Evolutionary conservation across 768 basidiomycete species (phyloP), one percentile per base, ranked within the genome.

Genomic region (Favolaschia claudopus): DNA sequence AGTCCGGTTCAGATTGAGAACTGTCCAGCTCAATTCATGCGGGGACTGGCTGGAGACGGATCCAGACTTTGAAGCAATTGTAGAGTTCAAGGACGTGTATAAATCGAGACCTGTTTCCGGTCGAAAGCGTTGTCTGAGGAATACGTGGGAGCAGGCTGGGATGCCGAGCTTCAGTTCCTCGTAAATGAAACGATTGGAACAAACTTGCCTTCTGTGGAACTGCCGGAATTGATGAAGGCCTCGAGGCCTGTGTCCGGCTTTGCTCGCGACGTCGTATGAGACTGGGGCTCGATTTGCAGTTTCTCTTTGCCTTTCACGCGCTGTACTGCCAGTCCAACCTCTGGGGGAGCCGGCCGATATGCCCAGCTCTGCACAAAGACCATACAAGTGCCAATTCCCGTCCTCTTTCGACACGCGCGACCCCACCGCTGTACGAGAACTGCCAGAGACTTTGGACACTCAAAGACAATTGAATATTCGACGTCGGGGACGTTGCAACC

Each of bases 401-500:
- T 37, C 20, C 45, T 25, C 7, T 39, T 47, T 25, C 55, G 42
- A 15, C 15, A 36, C 6, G 62, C 45, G 19, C 44, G 55, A 12
- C 58, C 58, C 68, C 68, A 69, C 13, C 67, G 48, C 46, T 69
- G 68, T 15, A 25, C 19, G 2, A 68, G 33, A 14, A 55, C 34
- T 2, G 62, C 49, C 12, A 68, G 31, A 19, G 65, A 61, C 25
- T 40, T 52, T 2, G 69, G 65, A 15, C 64, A 55, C 4, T 61
- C 67, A 54, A 72, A 68, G 12, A 64, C 44, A 1, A 67, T 56
- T 15, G 65, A 61, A 40, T 58, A 59, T 33, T 69, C 24, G 34
- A 73, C 46, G 55, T 72, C 65, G 3, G 64, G 48, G 20, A 73
- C 60, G 48, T 72, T 71, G 44, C 72, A 73, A 5, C 72, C 72